Conservation (phyloP, 2,329 filamentous ascomycete genomes). For the Colletotrichum filicis region DNA sequence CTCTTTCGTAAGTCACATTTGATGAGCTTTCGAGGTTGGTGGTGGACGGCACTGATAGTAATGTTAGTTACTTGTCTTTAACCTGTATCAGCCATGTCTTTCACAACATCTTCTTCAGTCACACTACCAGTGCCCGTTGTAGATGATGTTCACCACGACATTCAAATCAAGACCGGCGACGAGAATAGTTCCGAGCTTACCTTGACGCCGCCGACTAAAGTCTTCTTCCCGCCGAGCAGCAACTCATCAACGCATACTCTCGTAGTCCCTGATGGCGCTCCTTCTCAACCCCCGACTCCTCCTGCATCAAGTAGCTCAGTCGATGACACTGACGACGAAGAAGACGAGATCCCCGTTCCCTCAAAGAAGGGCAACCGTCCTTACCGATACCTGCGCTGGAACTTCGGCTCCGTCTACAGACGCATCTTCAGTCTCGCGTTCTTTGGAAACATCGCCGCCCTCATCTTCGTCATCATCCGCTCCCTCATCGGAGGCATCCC, state of each 20-base stretch:
- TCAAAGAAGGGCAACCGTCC: constrained; percentile 51
- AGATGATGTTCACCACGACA: neutral
- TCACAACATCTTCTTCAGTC: constrained; percentile 7
- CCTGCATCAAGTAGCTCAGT: neutral
- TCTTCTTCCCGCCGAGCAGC: constrained; percentile 7
- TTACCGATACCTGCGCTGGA: constrained; percentile 52
- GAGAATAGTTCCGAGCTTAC: neutral
- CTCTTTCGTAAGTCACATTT: neutral
- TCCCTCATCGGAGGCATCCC: constrained; percentile 30
- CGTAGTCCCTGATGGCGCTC: neutral
- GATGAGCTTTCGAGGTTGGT: neutral
- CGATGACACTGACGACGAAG: constrained; percentile 8
- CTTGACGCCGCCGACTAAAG: constrained; percentile 8
- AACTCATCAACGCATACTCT: constrained; percentile 28
- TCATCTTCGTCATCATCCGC: constrained; percentile 49
- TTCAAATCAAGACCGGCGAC: neutral
- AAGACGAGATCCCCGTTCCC: constrained; percentile 46
- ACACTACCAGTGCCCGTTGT: constrained; percentile 20
- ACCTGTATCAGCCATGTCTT: constrained; percentile 16
- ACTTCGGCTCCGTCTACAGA: constrained; percentile 64
- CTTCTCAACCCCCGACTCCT: neutral
- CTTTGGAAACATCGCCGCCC: constrained; percentile 60
- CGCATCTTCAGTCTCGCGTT: constrained; percentile 66
- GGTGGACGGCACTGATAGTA: neutral
- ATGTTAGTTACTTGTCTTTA: neutral